Evolutionary conservation across 2,329 filamentous ascomycete species (phyloP), one percentile per base, ranked within the genome.

Genomic region (Juglanconis oblonga): DNA sequence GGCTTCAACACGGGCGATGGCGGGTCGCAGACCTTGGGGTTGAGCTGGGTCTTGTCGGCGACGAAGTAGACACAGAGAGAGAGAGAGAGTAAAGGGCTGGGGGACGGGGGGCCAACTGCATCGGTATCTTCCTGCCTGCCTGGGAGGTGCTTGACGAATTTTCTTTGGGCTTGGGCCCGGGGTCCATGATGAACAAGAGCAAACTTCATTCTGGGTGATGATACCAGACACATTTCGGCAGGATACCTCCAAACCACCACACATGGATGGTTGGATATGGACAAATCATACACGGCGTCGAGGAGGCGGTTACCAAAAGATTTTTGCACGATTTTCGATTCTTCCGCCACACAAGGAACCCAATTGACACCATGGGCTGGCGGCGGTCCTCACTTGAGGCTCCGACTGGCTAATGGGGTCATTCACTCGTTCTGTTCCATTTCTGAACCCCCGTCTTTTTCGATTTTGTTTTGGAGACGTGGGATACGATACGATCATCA

Each of bases 1-100:
- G 81, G 76, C 53, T 79, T 74, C 58, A 69, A 73, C 32, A 72
- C 81, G n/a, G 73, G 66, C 29, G 68, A 71, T 38, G 83, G 83
- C 33, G 77, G 80, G 57, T 66, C 66, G 36, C 52, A 66, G 49
- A 59, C 52, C 38, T 54, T 51, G 33, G 33, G 48, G 42, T 29
- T 63, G 45, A 60, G n/a, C n/a, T 55, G 49, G 47, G 24, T 49
- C 33, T 14, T 50, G n/a, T 35, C 40, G 4, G 17, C 40, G n/a
- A 33, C 36, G 38, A 11, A n/a, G 48, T 51, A 38, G 36, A n/a
- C n/a, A 17, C 17, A 17, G 17, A 13, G 11, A 31, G 33, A 8
- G 33, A 8, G 35, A 38, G 35, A 8, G 35, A 38, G 35, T 7
- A 38, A 17, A 48, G n/a, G 40, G 38, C 11, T 42, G 45, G 10